Conservation (phyloP, 352 stramenopile species). For the Pythium folliculosum region DNA sequence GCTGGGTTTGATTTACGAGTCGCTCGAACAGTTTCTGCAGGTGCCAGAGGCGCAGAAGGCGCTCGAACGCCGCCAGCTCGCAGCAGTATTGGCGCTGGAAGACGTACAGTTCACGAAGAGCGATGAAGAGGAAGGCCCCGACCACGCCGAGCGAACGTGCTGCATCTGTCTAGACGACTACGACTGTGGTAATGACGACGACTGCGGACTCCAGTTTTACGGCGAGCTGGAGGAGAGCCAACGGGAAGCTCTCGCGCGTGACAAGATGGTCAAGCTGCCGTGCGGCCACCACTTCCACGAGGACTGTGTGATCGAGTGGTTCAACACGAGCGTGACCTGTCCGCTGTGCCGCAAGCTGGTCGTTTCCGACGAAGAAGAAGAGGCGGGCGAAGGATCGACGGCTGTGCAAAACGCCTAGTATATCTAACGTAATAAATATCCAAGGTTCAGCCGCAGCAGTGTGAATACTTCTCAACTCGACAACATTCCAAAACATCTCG, state of each 20-base stretch:
- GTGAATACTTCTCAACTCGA: no score
- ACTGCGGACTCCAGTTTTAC: conserved; percentile 7
- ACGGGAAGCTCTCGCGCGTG: conserved; percentile 27
- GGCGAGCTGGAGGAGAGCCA: conserved; percentile 16
- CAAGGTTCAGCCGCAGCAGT: no score
- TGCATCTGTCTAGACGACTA: conserved; percentile 30
- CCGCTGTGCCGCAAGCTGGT: conserved; percentile 53
- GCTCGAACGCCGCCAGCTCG: conserved; percentile 19
- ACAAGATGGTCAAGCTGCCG: conserved; percentile 60
- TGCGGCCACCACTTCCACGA: conserved; percentile 78
- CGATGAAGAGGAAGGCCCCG: not conserved
- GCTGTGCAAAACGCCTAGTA: no score
- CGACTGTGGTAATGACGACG: conserved; percentile 41
- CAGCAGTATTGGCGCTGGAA: conserved; percentile 23
- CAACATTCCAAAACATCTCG: no score
- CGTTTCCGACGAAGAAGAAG: conserved; percentile 1
- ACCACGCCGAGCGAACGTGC: conserved; percentile 28
- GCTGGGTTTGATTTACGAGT: conserved; percentile 29
- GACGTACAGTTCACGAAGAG: conserved; percentile 13
- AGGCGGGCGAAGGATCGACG: no score
- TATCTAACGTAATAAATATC: no score
- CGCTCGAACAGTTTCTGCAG: conserved; percentile 29
- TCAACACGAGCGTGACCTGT: conserved; percentile 69
- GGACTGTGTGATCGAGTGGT: conserved; percentile 79
- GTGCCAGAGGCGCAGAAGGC: conserved; percentile 21